These are phyloP conservation scores for Gypsophila paniculata DNA, from an alignment of 179 eudicot genomes.

Conservation along the genomic window DNA sequence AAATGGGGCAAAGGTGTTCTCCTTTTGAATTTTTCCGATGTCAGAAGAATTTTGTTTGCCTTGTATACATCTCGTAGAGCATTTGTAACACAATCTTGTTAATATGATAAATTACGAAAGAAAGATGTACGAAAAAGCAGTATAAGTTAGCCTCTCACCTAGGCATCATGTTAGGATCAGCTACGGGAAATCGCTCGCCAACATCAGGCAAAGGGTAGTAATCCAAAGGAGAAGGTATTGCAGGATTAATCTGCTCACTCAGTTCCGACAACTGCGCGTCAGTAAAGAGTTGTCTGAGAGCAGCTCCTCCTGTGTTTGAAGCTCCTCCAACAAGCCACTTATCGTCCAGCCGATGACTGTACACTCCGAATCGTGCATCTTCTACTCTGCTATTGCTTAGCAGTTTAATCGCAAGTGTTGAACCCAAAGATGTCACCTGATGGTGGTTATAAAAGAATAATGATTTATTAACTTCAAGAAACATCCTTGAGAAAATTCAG, in stretches of 20 bases:
- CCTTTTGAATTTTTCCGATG: no score
- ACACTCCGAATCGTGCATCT: slow-evolving; percentile 88
- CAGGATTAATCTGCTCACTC: slow-evolving; percentile 67
- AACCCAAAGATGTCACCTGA: slow-evolving; percentile 95
- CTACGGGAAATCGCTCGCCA: slow-evolving; percentile 92
- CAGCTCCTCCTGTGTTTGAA: slow-evolving; percentile 95
- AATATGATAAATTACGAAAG: neutral
- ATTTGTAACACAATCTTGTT: no score
- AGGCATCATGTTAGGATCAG: slow-evolving; percentile 77
- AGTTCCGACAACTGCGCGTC: slow-evolving; percentile 65
- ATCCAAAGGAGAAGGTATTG: slow-evolving; percentile 60
- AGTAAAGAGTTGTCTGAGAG: slow-evolving; percentile 65
- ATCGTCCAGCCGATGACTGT: slow-evolving; percentile 97
- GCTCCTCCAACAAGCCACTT: slow-evolving; percentile 99
- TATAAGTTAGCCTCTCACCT: slow-evolving; percentile 37
- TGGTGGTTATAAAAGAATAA: neutral
- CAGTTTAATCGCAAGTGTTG: slow-evolving; percentile 91
- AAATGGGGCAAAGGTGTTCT: no score
- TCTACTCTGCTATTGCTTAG: slow-evolving; percentile 81
- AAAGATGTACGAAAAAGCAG: neutral
- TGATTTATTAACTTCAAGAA: neutral
- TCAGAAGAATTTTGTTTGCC: no score
- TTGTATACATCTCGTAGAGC: no score
- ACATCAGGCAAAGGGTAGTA: slow-evolving; percentile 72
- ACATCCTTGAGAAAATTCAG: neutral